These are phyloP conservation scores for Zychaea mexicana DNA, from an alignment of 371 early-diverging fungal genomes.

Conservation along the genomic window DNA sequence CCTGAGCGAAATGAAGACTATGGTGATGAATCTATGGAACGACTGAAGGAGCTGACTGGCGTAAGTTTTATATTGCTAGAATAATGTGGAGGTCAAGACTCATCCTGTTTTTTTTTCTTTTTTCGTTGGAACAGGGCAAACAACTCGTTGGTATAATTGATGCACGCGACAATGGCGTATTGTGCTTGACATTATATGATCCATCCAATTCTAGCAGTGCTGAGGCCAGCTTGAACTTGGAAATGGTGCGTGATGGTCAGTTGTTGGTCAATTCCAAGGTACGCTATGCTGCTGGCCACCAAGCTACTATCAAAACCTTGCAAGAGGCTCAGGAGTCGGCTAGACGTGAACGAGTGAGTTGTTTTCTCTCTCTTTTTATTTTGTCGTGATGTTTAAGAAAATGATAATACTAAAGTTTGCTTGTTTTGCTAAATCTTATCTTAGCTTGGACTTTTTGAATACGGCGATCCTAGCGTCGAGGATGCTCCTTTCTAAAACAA, in stretches of 20 bases:
- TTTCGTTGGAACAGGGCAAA: too few relatives aligned
- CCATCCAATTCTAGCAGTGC: constrained; percentile 59
- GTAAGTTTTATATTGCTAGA: constrained; percentile 16
- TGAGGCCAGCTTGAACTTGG: constrained; percentile 76
- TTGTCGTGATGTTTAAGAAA: neutral
- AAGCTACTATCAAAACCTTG: constrained; percentile 50
- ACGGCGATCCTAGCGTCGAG: constrained; percentile 68
- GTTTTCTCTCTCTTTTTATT: neutral
- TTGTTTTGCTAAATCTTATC: neutral
- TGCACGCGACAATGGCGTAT: constrained; percentile 54
- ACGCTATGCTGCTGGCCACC: constrained; percentile 58
- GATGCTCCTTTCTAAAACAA: constrained; percentile 6
- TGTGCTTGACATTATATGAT: constrained; percentile 78
- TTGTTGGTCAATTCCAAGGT: constrained; percentile 68
- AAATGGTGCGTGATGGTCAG: constrained; percentile 78
- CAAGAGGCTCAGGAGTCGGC: constrained; percentile 45
- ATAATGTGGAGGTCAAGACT: neutral
- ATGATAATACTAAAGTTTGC: neutral
- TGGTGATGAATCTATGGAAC: constrained; percentile 73
- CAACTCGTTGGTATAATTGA: constrained; percentile 82
- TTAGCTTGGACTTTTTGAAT: constrained; percentile 82
- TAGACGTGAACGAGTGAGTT: constrained; percentile 63
- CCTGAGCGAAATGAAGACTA: constrained; percentile 74
- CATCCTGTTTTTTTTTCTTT: constrained; percentile 9
- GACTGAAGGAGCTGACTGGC: constrained; percentile 64